Evolutionary conservation across 2,329 filamentous ascomycete genomes (phyloP), one percentile per base, ranked within the genome.

Genomic region (Xylariaceae sp.): DNA sequence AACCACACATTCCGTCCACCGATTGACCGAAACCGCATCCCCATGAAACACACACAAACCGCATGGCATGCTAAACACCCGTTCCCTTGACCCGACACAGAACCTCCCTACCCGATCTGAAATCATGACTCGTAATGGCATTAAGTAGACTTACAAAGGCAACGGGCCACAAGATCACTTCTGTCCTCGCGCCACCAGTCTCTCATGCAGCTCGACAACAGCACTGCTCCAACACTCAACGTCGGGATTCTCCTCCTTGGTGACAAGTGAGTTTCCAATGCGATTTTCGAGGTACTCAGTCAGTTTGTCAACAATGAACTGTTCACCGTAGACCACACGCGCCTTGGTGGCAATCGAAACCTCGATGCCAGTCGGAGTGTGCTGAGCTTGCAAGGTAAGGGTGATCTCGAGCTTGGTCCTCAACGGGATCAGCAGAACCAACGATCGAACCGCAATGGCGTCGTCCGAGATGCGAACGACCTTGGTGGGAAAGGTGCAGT

Each of bases 251-350:
- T 76, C 74, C 65, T 66, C 72, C 65, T 58, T 71, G 61, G 64
- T 71, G 63, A 58, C 72, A 62, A 73, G 69, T n/a, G 55, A 66
- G n/a, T 68, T 65, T 51, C 78, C 73, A 68, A 87, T 75, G 71
- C 81, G 79, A 42, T 80, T 80, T 10, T 76, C 72, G 63, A 94
- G 70, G 65, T 89, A 92, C 57, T 90, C 88, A n/a, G 76, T 78
- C 77, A 94, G 87, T 73, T 90, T 92, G 53, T 78, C 82, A 64
- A 86, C 84, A 64, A 90, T 89, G 72, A 92, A 92, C 61, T 82
- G 80, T 74, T 93, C 89, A 0, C 90, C 90, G 70, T 94, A 94
- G 1, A 91, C 77, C 1, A 92, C 84, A 55, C 77, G 79, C 0
- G 85, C 88, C 18, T 75, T 76, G 1, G 81, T 78, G 4, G 74